Percentiles rank a stretch among this genome's conserved stretches.
Conservation (phyloP, 202 grass and related monocot species). For the Cymbopogon flexuosus region DNA sequence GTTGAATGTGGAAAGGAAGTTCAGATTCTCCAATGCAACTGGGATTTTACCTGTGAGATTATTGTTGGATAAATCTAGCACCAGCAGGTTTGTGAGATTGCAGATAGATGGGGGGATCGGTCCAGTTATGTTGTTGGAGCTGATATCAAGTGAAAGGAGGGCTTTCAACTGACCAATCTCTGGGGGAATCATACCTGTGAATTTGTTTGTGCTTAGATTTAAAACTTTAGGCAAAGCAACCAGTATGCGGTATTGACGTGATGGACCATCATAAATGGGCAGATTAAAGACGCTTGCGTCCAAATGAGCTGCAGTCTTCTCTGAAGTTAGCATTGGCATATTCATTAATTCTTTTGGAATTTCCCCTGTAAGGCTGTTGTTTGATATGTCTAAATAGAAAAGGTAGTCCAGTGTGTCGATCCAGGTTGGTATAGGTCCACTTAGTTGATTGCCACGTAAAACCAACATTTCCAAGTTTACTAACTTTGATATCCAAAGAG, state of each 20-base stretch:
- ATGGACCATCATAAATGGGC: conserved; percentile 1
- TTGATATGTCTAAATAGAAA: too few species aligned
- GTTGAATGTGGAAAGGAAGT: conserved; percentile 32
- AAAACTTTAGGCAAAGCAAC: not conserved
- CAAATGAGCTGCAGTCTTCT: not conserved
- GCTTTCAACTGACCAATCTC: conserved; percentile 33
- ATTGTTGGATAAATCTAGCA: conserved; percentile 50
- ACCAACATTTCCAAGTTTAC: too few species aligned
- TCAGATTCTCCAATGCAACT: conserved; percentile 24
- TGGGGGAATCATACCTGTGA: conserved; percentile 24
- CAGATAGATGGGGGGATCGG: conserved; percentile 6
- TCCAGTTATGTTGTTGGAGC: conserved; percentile 31
- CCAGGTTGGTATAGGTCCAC: too few species aligned
- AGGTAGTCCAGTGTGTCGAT: too few species aligned
- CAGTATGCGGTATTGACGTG: not conserved
- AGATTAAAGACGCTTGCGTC: conserved; percentile 9
- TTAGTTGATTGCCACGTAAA: too few species aligned
- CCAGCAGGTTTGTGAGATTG: conserved; percentile 42
- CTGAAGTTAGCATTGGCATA: conserved; percentile 1
- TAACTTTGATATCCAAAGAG: too few species aligned
- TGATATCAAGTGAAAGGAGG: not conserved
- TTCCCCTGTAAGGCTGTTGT: too few species aligned
- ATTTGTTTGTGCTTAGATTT: conserved; percentile 27
- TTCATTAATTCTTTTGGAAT: conserved; percentile 23
- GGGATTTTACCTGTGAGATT: conserved; percentile 42